Conservation (phyloP, 2,329 filamentous ascomycete genomes). For the Chalaropsis thielavioides region DNA sequence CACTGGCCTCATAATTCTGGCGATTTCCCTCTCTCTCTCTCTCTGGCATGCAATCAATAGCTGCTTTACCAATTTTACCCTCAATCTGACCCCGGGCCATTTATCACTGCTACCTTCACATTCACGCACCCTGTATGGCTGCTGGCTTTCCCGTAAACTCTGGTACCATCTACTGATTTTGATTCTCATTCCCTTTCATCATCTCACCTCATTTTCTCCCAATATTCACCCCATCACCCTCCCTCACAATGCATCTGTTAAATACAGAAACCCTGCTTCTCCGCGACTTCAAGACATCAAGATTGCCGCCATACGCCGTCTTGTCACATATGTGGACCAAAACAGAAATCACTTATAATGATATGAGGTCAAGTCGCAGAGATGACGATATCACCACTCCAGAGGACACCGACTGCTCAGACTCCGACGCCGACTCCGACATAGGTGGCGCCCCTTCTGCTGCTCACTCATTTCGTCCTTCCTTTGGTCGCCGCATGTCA, state of each 20-base stretch:
- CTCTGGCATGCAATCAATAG: background rate
- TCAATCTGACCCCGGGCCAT: background rate
- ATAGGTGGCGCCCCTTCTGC: background rate
- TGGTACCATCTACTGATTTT: background rate
- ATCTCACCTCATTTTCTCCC: background rate
- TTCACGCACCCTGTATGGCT: background rate
- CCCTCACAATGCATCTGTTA: constrained; percentile 15
- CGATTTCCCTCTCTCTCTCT: background rate
- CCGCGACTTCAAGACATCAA: constrained; percentile 12
- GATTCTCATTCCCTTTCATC: background rate
- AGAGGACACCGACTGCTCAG: constrained; percentile 9
- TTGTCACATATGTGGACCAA: constrained; percentile 13
- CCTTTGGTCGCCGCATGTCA: background rate
- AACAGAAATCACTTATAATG: constrained; percentile 13
- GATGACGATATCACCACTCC: constrained; percentile 7
- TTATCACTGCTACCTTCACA: background rate
- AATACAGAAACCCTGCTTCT: constrained; percentile 13
- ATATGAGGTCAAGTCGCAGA: constrained; percentile 7
- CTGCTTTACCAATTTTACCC: background rate
- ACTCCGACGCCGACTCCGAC: constrained; percentile 2
- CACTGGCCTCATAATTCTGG: background rate
- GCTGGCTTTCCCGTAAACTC: background rate
- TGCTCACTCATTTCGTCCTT: background rate
- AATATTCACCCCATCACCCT: background rate
- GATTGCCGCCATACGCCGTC: constrained; percentile 13